Percentiles rank a stretch among this genome's conserved stretches.
These are phyloP conservation scores for Zarea fungicola DNA, from an alignment of 2,329 filamentous ascomycete species.

Conservation along the genomic window DNA sequence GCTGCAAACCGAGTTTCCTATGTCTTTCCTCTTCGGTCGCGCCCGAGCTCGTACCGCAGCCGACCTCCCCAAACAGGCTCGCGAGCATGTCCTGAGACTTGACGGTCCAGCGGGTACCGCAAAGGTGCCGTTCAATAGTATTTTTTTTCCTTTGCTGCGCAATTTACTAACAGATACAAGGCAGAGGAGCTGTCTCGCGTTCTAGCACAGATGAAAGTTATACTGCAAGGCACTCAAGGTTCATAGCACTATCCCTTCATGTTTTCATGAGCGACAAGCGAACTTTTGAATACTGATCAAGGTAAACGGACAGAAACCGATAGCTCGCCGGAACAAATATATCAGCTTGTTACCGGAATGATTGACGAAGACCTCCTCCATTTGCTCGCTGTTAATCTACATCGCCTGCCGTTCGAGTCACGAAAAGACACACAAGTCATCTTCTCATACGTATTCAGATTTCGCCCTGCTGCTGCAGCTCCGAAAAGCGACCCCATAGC, in stretches of 20 bases:
- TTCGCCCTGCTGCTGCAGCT: conserved; percentile 65
- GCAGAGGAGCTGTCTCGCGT: conserved; percentile 83
- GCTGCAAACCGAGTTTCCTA: conserved; percentile 22
- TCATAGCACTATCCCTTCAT: conserved; percentile 18
- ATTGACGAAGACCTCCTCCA: conserved; percentile 88
- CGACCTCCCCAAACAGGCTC: conserved; percentile 52
- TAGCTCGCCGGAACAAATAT: conserved; percentile 79
- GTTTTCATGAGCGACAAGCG: neutral
- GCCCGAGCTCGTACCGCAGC: conserved; percentile 45
- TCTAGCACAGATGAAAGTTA: conserved; percentile 83
- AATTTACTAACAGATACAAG: conserved; percentile 39
- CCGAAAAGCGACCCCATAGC: conserved; percentile 73
- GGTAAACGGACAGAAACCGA: conserved; percentile 61
- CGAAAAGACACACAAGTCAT: conserved; percentile 94
- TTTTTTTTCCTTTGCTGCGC: neutral
- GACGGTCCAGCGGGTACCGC: conserved; percentile 43
- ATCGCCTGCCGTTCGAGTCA: conserved; percentile 87
- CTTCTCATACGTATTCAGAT: conserved; percentile 91
- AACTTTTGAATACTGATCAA: neutral
- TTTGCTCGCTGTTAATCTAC: conserved; percentile 74
- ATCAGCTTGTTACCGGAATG: conserved; percentile 76
- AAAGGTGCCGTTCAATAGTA: conserved; percentile 36
- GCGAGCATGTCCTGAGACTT: conserved; percentile 48
- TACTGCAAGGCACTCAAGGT: conserved; percentile 92
- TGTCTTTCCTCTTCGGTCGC: conserved; percentile 55